Percentiles rank a stretch among this genome's conserved stretches.
phyloP scores from a whole-genome alignment of 805 yeast genomes.

The Barnettozyma populi region DNA sequence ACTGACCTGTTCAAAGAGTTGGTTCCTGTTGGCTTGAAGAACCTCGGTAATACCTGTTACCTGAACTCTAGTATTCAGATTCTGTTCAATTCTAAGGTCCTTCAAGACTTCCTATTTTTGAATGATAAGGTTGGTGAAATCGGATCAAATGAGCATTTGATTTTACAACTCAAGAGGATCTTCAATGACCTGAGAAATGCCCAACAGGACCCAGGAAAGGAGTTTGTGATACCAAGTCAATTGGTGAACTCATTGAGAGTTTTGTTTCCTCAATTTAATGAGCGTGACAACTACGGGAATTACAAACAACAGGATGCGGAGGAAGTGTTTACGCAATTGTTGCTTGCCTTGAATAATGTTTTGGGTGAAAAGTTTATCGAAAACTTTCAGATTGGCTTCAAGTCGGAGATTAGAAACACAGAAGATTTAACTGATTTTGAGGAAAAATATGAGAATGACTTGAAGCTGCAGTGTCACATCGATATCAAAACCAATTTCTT shows the following conservation, averaged over 20 bases:
- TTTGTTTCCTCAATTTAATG: constrained; percentile 84
- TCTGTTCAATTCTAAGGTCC: constrained; percentile 70
- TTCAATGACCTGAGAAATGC: constrained; percentile 37
- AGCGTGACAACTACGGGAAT: constrained; percentile 61
- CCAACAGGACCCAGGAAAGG: constrained; percentile 30
- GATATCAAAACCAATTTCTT: constrained; percentile 79
- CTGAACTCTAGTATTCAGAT: constrained; percentile 87
- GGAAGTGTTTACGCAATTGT: constrained; percentile 82
- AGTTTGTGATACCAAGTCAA: constrained; percentile 54
- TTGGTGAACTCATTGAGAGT: constrained; percentile 62
- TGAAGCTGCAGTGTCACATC: constrained; percentile 86
- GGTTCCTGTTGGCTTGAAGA: constrained; percentile 83
- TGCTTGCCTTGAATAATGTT: constrained; percentile 44
- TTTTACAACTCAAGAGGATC: constrained; percentile 43
- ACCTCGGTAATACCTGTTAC: constrained; percentile 95
- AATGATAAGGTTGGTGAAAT: constrained; percentile 36
- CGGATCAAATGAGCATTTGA: constrained; percentile 33
- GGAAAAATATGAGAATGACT: constrained; percentile 48
- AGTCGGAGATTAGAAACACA: constrained; percentile 56
- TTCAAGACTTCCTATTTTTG: constrained; percentile 55
- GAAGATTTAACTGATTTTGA: constrained; percentile 47
- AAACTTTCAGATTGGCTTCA: constrained; percentile 61
- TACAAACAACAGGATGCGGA: constrained; percentile 98
- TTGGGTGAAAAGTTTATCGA: constrained; percentile 46
- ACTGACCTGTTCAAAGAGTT: constrained; percentile 32